Conservation (phyloP, 768 basidiomycete species). For the Trametes cubensis region DNA sequence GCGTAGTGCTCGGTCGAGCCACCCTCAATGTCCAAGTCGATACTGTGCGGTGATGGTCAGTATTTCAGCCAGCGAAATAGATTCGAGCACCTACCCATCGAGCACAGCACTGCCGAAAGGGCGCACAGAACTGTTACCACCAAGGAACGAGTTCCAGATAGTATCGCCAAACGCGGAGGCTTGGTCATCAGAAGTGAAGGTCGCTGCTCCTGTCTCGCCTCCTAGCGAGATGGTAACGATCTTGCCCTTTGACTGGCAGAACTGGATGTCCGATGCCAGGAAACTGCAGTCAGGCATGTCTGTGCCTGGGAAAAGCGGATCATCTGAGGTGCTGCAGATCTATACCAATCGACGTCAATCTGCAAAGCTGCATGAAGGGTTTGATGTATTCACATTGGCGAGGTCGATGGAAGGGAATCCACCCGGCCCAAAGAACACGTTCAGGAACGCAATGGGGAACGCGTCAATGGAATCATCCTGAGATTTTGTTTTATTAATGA, state of each 20-base stretch:
- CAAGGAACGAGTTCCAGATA: constrained; percentile 75
- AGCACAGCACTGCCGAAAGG: constrained; percentile 74
- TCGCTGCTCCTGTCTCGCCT: constrained; percentile 58
- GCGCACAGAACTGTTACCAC: constrained; percentile 61
- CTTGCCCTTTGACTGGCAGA: constrained; percentile 55
- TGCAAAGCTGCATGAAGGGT: background rate
- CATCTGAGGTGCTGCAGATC: constrained; percentile 64
- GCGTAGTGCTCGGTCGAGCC: constrained; percentile 42
- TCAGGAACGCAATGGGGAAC: constrained; percentile 63
- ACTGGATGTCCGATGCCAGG: constrained; percentile 61
- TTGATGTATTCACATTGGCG: constrained; percentile 48
- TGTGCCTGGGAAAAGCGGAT: constrained; percentile 63
- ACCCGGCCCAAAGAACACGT: constrained; percentile 60
- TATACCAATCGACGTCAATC: constrained; percentile 29
- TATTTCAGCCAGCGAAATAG: background rate
- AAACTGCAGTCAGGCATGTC: constrained; percentile 61
- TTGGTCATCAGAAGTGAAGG: constrained; percentile 60
- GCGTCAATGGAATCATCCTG: constrained; percentile 61
- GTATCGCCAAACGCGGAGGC: constrained; percentile 62
- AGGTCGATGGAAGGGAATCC: constrained; percentile 62
- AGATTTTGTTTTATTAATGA: background rate
- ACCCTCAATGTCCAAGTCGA: constrained; percentile 80
- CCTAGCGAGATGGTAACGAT: constrained; percentile 44
- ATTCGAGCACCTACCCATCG: constrained; percentile 56
- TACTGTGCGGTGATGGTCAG: constrained; percentile 24